These are phyloP conservation scores for Agrocybe pediades DNA, from an alignment of 768 basidiomycete genomes.

Conservation along the genomic window DNA sequence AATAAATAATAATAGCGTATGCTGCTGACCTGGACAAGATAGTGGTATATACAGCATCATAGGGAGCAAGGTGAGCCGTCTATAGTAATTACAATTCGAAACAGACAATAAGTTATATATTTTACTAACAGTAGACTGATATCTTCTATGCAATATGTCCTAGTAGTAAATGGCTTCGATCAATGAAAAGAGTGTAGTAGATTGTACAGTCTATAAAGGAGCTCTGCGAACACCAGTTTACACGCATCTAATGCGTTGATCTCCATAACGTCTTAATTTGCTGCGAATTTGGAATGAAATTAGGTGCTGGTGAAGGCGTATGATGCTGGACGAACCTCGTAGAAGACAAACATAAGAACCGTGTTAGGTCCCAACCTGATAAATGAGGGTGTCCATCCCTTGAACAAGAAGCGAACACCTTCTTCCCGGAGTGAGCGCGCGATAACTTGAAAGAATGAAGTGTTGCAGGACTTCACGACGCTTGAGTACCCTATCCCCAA, in stretches of 20 bases:
- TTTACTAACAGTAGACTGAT: background rate
- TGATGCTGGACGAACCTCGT: constrained; percentile 53
- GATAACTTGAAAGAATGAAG: constrained; percentile 49
- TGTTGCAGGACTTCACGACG: constrained; percentile 48
- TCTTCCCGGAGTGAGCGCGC: constrained; percentile 66
- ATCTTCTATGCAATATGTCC: background rate
- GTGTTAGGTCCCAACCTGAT: constrained; percentile 84
- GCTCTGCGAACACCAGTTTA: background rate
- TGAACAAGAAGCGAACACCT: constrained; percentile 79
- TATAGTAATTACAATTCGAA: background rate
- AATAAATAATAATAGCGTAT: constrained; percentile 39
- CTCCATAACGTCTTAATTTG: constrained; percentile 74
- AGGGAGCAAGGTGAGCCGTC: background rate
- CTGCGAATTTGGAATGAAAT: constrained; percentile 32
- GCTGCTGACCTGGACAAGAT: constrained; percentile 65
- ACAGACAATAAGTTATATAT: background rate
- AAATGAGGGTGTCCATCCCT: constrained; percentile 90
- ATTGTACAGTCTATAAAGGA: background rate
- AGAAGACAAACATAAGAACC: constrained; percentile 82
- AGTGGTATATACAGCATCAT: constrained; percentile 50
- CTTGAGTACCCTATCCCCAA: background rate
- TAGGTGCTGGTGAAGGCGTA: background rate
- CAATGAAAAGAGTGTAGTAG: background rate
- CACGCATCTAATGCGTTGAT: constrained; percentile 1
- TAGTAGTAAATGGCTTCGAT: background rate